Evolutionary conservation across 768 basidiomycete genomes (phyloP), one percentile per base, ranked within the genome.

Genomic region (Inosperma sp.): DNA sequence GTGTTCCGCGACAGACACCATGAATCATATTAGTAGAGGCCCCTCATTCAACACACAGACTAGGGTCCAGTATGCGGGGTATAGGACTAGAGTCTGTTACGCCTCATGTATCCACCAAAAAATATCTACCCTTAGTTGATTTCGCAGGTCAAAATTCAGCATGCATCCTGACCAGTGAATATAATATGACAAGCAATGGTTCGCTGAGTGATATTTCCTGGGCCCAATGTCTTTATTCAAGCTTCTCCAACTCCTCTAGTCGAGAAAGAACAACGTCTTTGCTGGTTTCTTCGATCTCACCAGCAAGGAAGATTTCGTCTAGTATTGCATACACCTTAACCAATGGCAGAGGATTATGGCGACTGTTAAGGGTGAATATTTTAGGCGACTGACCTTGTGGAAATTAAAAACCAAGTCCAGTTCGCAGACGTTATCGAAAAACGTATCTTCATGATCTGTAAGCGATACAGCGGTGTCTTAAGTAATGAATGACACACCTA

Each of bases 381-480:
- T 25, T 17, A 25, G 17, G n/a, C 17, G 23, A 26, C 51, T 25
- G 46, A 59, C 56, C 51, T 98, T 98, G 72, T 98, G 96, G 66
- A 98, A 99, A 68, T 97, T 97, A 75, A 98, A 99, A 2, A 99
- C 96, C 0, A 99, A 80, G 64, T 98, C 96, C 25, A 97, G 75
- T 67, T 97, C 94, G 72, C 96, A 97, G 2, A 99, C 96, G 59
- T 99, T 98, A 64, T 97, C 93, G 62, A 99, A 99, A 76, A 98
- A 99, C 0, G 93, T 84, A 65, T 98, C 95, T 96, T 51, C 16
- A 19, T 23, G 30, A 49, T 51, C 23, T 19, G 45, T 45, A 23
- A 35, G 23, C 22, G 35, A 26, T 52, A 39, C 52, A 44, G 13
- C 23, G 23, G 39, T 26, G 42, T 14, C 27, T 16, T 16, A 17